Evolutionary conservation across 169 alveolate genomes (phyloP).

Genomic region (Plasmodium adleri): DNA sequence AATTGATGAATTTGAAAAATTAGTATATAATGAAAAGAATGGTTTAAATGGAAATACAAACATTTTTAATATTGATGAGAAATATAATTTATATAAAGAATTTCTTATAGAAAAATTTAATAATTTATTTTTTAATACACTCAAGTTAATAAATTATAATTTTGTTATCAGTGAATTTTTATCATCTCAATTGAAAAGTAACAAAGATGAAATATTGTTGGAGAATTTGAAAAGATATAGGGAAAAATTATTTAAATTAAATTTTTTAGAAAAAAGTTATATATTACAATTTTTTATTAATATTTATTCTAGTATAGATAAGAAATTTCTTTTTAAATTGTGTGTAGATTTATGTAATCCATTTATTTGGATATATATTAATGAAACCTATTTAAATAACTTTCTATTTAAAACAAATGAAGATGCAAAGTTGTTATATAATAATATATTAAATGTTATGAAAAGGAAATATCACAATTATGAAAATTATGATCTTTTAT

Average conservation of each 20-base stretch:
- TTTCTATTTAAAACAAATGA: slow-evolving; percentile 61
- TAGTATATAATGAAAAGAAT: slow-evolving; percentile 45
- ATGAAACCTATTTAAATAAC: slow-evolving; percentile 46
- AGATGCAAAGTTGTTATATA: slow-evolving; percentile 47
- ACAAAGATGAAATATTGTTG: background rate
- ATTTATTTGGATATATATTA: slow-evolving; percentile 40
- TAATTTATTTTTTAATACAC: slow-evolving; percentile 53
- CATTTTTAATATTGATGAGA: slow-evolving; percentile 23
- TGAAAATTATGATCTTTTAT: slow-evolving; percentile 6
- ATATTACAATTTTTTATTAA: slow-evolving; percentile 68
- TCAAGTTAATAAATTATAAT: slow-evolving; percentile 65
- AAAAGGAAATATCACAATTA: slow-evolving; percentile 58
- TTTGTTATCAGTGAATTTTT: slow-evolving; percentile 40
- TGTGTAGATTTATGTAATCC: slow-evolving; percentile 73
- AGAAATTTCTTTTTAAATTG: slow-evolving; percentile 61
- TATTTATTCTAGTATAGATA: slow-evolving; percentile 70
- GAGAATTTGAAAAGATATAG: slow-evolving; percentile 2
- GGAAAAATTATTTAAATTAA: slow-evolving; percentile 12
- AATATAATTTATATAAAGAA: slow-evolving; percentile 49
- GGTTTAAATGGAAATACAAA: slow-evolving; percentile 3
- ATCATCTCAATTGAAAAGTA: background rate
- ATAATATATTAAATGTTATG: slow-evolving; percentile 45
- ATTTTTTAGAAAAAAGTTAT: slow-evolving; percentile 57
- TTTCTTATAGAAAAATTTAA: slow-evolving; percentile 62
- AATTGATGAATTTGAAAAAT: slow-evolving; percentile 73